Evolutionary conservation across 2,329 filamentous ascomycete species (phyloP).

Genomic region (Boeremia lycopersici): DNA sequence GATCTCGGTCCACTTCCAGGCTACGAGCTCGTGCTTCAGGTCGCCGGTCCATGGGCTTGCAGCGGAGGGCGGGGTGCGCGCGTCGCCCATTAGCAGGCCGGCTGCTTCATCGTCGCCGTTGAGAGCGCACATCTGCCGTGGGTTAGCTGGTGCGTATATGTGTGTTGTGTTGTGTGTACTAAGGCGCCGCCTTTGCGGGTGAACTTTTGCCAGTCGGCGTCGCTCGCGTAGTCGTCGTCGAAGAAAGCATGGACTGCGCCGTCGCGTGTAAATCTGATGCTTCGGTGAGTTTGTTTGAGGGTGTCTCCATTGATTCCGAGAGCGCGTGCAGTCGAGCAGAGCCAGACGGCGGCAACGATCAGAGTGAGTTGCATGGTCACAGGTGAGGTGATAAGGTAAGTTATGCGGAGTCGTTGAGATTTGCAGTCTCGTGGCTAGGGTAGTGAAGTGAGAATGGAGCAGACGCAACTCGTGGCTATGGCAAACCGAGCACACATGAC

Average conservation of each 20-base stretch:
- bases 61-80: constrained; percentile 21
- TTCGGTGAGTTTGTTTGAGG: not conserved
- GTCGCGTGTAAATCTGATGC: not conserved
- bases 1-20: constrained; percentile 24
- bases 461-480: no score
- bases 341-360: not conserved
- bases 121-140: constrained; percentile 13
- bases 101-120: constrained; percentile 19
- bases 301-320: not conserved
- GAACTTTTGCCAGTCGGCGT: constrained; percentile 17
- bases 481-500: no score
- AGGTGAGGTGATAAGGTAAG: no score
- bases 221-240: constrained; percentile 18
- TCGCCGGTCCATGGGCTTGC: constrained; percentile 24
- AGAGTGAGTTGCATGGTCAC: not conserved
- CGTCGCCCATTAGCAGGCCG: constrained; percentile 18
- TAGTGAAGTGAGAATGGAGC: no score
- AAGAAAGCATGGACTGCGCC: constrained; percentile 9
- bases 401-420: no score
- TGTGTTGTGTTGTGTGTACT: not conserved
- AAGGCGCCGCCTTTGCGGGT: constrained; percentile 21
- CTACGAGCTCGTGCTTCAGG: not conserved
- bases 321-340: no score
- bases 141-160: not conserved
- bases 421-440: no score